Evolutionary conservation across 164 flowering plant genomes (phyloP), one percentile per base, ranked within the genome.

Genomic region (Stephania cephalantha): DNA sequence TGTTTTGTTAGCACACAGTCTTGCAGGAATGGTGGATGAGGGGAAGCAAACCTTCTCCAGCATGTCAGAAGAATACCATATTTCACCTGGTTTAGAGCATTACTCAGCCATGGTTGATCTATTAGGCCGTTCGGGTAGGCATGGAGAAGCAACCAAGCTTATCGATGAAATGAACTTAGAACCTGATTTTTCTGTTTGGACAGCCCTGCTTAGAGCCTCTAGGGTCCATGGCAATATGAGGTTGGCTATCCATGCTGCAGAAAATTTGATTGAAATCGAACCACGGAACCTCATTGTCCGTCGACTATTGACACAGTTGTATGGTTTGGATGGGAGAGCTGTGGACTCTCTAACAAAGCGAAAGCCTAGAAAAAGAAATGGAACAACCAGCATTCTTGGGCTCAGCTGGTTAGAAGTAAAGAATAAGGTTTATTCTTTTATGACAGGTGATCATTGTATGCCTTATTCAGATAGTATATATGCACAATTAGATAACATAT

Each of bases 41-140:
- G 84, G 84, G 44, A 77, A 69, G 74, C 65, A 69, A 30, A 65
- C 74, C 48, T 82, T 79, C 53, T 79, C 80, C n/a, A 72, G 69
- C 74, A 77, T 82, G 78, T 72, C 46, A 30, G 70, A 75, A 64
- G 82, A 79, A 35, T 77, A 70, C 70, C 76, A 77, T 22, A 79
- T 77, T 50, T 71, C 70, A 7, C 82, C 82, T 45, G 75, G 76
- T 11, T 48, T 71, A 67, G 80, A 82, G 67, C 84, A 82, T 63
- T 82, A 77, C 67, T 65, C 72, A 9, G 74, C 82, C 67, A 77
- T 82, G 74, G 77, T 82, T 48, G 78, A 70, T 58, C 71, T 82
- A 29, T 75, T 77, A 45, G 80, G 84, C 35, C 82, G 82, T 18
- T 72, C 84, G 7, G 78, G 82, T 25, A 74, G 76, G 58, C 75